These are phyloP conservation scores for Eutrema yunnanense DNA, from an alignment of 345 rosid species.

Conservation along the genomic window DNA sequence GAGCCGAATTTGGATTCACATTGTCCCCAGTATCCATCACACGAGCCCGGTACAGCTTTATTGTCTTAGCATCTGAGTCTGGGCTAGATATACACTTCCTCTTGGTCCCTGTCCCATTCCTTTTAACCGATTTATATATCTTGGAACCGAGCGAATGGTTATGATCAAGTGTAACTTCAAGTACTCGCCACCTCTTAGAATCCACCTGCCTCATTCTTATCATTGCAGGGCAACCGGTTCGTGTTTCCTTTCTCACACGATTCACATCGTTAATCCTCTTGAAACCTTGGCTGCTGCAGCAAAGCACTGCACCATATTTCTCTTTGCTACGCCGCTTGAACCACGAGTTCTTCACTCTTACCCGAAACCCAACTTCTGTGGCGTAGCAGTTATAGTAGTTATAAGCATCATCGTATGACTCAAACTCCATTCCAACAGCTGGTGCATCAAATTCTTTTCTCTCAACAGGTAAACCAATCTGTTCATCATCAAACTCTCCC, in stretches of 20 bases:
- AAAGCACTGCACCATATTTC: conserved; percentile 71
- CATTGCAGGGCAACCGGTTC: conserved; percentile 89
- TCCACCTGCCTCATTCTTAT: conserved; percentile 70
- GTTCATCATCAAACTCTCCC: conserved; percentile 34
- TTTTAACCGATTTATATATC: conserved; percentile 38
- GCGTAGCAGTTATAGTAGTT: conserved; percentile 78
- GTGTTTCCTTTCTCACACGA: conserved; percentile 58
- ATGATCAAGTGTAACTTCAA: conserved; percentile 67
- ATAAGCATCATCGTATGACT: conserved; percentile 73
- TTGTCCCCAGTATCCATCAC: conserved; percentile 46
- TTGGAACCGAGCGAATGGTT: conserved; percentile 57
- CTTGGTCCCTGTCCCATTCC: conserved; percentile 39
- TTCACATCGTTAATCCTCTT: conserved; percentile 62
- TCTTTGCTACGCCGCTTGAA: conserved; percentile 73
- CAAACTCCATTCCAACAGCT: conserved; percentile 79
- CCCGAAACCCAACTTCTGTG: conserved; percentile 62
- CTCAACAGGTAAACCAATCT: conserved; percentile 26
- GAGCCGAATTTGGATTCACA: conserved; percentile 30
- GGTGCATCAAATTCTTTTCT: conserved; percentile 63
- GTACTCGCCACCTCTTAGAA: conserved; percentile 63
- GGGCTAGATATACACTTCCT: conserved; percentile 43
- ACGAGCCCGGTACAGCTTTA: conserved; percentile 52
- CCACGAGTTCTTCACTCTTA: conserved; percentile 83
- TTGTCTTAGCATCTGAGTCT: conserved; percentile 47
- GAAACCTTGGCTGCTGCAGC: conserved; percentile 79